phyloP scores from a whole-genome alignment of 306 rosid species.

The Vicia faba region DNA sequence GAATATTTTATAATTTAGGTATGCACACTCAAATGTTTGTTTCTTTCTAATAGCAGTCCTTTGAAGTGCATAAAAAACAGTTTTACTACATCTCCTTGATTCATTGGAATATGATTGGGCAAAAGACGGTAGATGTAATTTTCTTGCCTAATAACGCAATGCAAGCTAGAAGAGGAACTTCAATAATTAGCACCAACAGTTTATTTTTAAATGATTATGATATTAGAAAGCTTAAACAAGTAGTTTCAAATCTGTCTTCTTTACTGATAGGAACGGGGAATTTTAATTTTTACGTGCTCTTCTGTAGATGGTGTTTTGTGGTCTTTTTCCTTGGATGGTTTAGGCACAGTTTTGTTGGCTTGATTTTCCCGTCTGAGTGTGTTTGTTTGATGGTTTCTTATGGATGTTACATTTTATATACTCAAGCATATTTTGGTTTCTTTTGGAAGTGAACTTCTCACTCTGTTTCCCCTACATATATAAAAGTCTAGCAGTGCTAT shows the following conservation, averaged over 20 bases:
- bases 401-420: constrained; percentile 1
- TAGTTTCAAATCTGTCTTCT: background rate
- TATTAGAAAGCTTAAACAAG: background rate
- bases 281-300: background rate
- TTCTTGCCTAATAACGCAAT: too few relatives aligned
- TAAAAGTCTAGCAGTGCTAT: background rate
- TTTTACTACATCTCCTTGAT: background rate
- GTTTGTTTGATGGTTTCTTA: constrained; percentile 27
- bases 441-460: background rate
- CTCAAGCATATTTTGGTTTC: background rate
- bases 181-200: background rate
- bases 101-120: background rate
- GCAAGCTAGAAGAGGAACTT: too few relatives aligned
- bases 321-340: background rate
- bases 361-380: background rate
- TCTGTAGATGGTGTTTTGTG: background rate
- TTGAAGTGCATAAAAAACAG: background rate
- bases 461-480: background rate
- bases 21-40: background rate
- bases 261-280: background rate
- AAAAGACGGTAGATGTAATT: background rate
- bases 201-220: constrained; percentile 2
- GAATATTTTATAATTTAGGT: background rate
- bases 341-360: background rate
- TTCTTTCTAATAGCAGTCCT: background rate